Percentiles rank a stretch among this genome's conserved stretches.
Conservation (phyloP, 352 stramenopile species). For the Phytophthora boehmeriae region DNA sequence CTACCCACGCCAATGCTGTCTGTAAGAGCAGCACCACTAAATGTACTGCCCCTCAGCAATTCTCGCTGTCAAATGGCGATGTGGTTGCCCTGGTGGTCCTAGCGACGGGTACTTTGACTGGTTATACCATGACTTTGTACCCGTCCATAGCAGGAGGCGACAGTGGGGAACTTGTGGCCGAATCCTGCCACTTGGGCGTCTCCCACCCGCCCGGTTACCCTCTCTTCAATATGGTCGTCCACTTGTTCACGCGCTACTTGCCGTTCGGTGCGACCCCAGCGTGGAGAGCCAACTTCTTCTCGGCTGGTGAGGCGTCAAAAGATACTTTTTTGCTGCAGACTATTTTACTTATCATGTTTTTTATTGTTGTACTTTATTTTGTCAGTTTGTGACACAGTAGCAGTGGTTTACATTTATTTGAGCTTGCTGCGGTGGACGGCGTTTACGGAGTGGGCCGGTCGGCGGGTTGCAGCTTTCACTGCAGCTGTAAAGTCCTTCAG, state of each 20-base stretch:
- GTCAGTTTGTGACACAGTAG: constrained; percentile 65
- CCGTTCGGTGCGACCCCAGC: constrained; percentile 51
- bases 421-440: constrained; percentile 59
- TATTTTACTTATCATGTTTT: constrained; percentile 8
- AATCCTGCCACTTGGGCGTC: constrained; percentile 93
- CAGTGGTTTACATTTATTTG: constrained; percentile 58
- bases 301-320: constrained; percentile 48
- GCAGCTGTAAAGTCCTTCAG: constrained; percentile 45
- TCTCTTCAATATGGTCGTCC: constrained; percentile 91
- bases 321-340: background rate
- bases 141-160: constrained; percentile 90
- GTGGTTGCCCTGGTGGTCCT: constrained; percentile 14
- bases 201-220: constrained; percentile 95
- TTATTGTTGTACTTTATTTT: constrained; percentile 1
- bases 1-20: constrained; percentile 1
- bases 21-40: background rate
- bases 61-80: constrained; percentile 16
- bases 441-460: constrained; percentile 10
- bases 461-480: constrained; percentile 49
- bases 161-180: constrained; percentile 92
- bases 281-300: constrained; percentile 91
- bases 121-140: constrained; percentile 86
- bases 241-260: constrained; percentile 54
- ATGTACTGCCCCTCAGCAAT: background rate
- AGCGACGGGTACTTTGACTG: constrained; percentile 33